Percentiles rank a stretch among this genome's conserved stretches.
These are phyloP conservation scores for Cutaneotrichosporon cutaneum DNA, from an alignment of 1,284 basidiomycete species.

Conservation along the genomic window DNA sequence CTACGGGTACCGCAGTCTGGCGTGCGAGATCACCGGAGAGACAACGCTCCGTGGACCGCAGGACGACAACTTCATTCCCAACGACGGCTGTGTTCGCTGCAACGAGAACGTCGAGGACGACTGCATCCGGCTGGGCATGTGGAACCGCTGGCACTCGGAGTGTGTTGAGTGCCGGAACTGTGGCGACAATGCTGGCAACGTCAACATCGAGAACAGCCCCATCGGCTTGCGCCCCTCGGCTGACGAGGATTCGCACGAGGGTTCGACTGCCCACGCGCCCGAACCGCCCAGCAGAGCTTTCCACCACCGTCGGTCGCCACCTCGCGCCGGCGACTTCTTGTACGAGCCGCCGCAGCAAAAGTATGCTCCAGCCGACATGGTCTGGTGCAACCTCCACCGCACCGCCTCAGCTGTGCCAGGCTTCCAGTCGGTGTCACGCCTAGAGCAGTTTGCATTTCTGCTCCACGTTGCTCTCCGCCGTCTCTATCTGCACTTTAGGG, in stretches of 20 bases:
- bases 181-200: slow-evolving; percentile 67
- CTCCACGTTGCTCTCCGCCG: slow-evolving; percentile 92
- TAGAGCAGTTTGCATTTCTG: slow-evolving; percentile 97
- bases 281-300: slow-evolving; percentile 3
- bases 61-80: slow-evolving; percentile 47
- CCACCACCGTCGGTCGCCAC: slow-evolving; percentile 55
- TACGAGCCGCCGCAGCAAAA: slow-evolving; percentile 60
- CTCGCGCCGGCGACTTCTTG: slow-evolving; percentile 71
- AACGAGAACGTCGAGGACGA: slow-evolving; percentile 93
- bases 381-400: slow-evolving; percentile 77
- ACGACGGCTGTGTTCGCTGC: slow-evolving; percentile 89
- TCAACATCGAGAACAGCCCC: slow-evolving; percentile 11
- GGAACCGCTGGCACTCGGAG: slow-evolving; percentile 92
- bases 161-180: slow-evolving; percentile 83
- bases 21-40: slow-evolving; percentile 77
- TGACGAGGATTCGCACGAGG: slow-evolving; percentile 29
- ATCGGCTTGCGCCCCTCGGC: not conserved
- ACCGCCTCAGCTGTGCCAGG: slow-evolving; percentile 66
- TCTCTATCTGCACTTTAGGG: slow-evolving; percentile 84
- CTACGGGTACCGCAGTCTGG: slow-evolving; percentile 84
- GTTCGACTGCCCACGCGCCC: slow-evolving; percentile 47
- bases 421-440: slow-evolving; percentile 85
- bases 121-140: slow-evolving; percentile 87
- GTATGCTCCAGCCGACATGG: slow-evolving; percentile 41
- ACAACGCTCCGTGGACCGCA: slow-evolving; percentile 64